phyloP scores from a whole-genome alignment of 108 stramenopile species.

The Fistulifera pelliculosa region DNA sequence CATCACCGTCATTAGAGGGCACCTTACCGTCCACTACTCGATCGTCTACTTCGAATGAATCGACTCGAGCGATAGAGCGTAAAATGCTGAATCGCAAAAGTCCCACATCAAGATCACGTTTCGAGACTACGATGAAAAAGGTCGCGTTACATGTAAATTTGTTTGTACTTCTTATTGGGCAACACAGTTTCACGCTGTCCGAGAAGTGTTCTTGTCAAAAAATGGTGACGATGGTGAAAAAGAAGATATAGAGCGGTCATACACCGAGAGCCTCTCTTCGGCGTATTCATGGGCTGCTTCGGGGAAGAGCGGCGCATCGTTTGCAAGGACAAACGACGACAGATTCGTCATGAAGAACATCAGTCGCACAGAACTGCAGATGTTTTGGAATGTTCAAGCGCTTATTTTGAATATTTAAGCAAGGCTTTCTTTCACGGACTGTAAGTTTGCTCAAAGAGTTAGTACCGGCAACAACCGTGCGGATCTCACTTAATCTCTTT shows the following conservation, averaged over 20 bases:
- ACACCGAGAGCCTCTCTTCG: slow-evolving; percentile 75
- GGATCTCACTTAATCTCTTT: slow-evolving; percentile 1
- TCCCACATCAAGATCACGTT: slow-evolving; percentile 90
- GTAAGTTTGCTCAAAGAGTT: slow-evolving; percentile 9
- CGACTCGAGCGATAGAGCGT: slow-evolving; percentile 11
- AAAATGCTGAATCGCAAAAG: slow-evolving; percentile 77
- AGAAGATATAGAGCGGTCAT: slow-evolving; percentile 68
- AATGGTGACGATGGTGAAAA: neutral
- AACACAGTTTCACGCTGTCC: slow-evolving; percentile 92
- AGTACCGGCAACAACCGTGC: neutral
- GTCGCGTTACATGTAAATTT: slow-evolving; percentile 86
- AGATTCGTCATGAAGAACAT: slow-evolving; percentile 94
- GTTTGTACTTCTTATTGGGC: slow-evolving; percentile 93
- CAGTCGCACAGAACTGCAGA: slow-evolving; percentile 90
- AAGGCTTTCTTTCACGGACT: slow-evolving; percentile 93
- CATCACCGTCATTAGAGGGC: slow-evolving; percentile 13
- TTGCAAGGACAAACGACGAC: slow-evolving; percentile 75
- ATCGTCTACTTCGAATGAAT: slow-evolving; percentile 3
- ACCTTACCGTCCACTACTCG: no score
- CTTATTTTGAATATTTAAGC: slow-evolving; percentile 94
- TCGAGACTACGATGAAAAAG: slow-evolving; percentile 85
- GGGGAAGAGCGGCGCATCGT: slow-evolving; percentile 90
- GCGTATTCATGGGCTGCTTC: slow-evolving; percentile 81
- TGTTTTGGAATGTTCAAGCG: slow-evolving; percentile 97
- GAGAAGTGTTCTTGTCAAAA: slow-evolving; percentile 68